Conservation (phyloP, 176 grass and related monocot genomes). For the Hordeum vulgare region MorexV3_pseudomolecules_assembly NC_058519.1:660619705-660620204, state of each 20-base stretch:
- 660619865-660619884: background rate
- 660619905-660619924: constrained; percentile 97
- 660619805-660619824: background rate
- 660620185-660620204: constrained; percentile 15
- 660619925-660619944: constrained; percentile 92
- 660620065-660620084: constrained; percentile 95
- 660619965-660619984: constrained; percentile 89
- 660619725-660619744: background rate
- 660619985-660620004: constrained; percentile 74
- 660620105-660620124: constrained; percentile 84
- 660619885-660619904: constrained; percentile 22
- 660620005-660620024: constrained; percentile 85
- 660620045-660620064: constrained; percentile 93
- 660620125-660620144: constrained; percentile 91
- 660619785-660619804: background rate
- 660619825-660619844: background rate
- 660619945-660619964: constrained; percentile 91
- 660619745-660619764: background rate
- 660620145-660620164: constrained; percentile 70
- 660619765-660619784: background rate
- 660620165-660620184: constrained; percentile 48
- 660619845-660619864: background rate
- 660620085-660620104: constrained; percentile 94
- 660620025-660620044: constrained; percentile 96
- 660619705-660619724: background rate